Percentiles rank a stretch among this genome's conserved stretches.
phyloP scores from a whole-genome alignment of 2,329 filamentous ascomycete species.

The Hymenoscyphus infarciens region DNA sequence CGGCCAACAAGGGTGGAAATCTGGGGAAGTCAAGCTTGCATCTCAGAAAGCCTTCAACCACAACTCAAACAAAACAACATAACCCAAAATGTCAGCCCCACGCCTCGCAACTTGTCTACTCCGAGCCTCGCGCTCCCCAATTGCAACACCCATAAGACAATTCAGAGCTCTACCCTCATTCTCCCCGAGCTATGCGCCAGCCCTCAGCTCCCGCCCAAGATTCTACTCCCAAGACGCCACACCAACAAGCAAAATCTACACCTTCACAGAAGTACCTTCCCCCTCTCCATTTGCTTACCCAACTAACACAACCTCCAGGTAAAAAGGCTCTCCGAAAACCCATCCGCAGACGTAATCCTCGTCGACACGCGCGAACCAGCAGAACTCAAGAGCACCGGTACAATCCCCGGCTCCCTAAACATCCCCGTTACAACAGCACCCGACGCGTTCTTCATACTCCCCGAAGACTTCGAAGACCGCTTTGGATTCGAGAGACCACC shows the following conservation, averaged over 20 bases:
- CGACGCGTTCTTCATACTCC: constrained; percentile 72
- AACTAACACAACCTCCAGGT: constrained; percentile 38
- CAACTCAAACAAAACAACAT: constrained; percentile 2
- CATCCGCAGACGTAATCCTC: constrained; percentile 40
- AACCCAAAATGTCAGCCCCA: constrained; percentile 22
- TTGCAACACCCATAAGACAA: constrained; percentile 13
- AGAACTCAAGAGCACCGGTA: constrained; percentile 62
- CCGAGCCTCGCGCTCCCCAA: constrained; percentile 18
- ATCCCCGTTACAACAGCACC: constrained; percentile 74
- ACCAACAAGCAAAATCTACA: constrained; percentile 23
- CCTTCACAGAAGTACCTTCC: constrained; percentile 18
- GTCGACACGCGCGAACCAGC: constrained; percentile 63
- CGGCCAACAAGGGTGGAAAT: not conserved
- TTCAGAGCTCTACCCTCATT: constrained; percentile 13
- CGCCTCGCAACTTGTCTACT: constrained; percentile 20
- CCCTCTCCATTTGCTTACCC: not conserved
- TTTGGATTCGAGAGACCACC: constrained; percentile 73
- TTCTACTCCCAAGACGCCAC: constrained; percentile 4
- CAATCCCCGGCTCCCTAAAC: constrained; percentile 78
- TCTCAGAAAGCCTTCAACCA: not conserved
- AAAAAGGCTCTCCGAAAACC: constrained; percentile 37
- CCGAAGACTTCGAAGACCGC: constrained; percentile 76
- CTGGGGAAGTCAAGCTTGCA: not conserved
- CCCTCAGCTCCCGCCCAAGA: not conserved
- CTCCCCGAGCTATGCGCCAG: constrained; percentile 1